phyloP scores from a whole-genome alignment of 1,139 yeast genomes.

The Pichia sp. region DNA sequence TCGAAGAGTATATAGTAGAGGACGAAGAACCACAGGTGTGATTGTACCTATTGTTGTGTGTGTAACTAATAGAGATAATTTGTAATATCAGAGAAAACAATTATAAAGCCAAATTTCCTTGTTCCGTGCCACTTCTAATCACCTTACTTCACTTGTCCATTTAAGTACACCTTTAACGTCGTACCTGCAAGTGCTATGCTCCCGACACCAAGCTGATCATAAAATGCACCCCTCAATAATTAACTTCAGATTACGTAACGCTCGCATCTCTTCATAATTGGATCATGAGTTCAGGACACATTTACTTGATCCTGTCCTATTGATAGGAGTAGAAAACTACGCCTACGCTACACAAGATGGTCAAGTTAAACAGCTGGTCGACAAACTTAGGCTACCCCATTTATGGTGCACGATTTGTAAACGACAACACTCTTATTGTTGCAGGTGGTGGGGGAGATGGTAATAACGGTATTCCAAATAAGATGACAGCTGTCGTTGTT shows the following conservation, averaged over 20 bases:
- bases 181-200: too few relatives aligned
- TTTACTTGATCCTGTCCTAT: not conserved
- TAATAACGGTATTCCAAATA: conserved; percentile 78
- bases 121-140: too few relatives aligned
- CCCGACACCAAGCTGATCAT: too few relatives aligned
- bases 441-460: conserved; percentile 98
- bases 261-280: not conserved
- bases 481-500: conserved; percentile 61
- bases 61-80: too few relatives aligned
- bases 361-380: conserved; percentile 19
- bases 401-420: conserved; percentile 66
- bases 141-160: too few relatives aligned
- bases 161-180: too few relatives aligned
- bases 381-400: conserved; percentile 72
- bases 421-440: conserved; percentile 54
- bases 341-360: not conserved
- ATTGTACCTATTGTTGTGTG: too few relatives aligned
- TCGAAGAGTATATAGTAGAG: conserved; percentile 21
- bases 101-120: too few relatives aligned
- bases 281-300: not conserved
- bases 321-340: too few relatives aligned
- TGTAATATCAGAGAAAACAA: too few relatives aligned
- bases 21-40: conserved; percentile 9
- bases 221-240: too few relatives aligned
- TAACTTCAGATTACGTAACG: too few relatives aligned